Evolutionary conservation across 2,329 filamentous ascomycete genomes (phyloP), one percentile per base, ranked within the genome.

Genomic region (Venturia oleaginea): DNA sequence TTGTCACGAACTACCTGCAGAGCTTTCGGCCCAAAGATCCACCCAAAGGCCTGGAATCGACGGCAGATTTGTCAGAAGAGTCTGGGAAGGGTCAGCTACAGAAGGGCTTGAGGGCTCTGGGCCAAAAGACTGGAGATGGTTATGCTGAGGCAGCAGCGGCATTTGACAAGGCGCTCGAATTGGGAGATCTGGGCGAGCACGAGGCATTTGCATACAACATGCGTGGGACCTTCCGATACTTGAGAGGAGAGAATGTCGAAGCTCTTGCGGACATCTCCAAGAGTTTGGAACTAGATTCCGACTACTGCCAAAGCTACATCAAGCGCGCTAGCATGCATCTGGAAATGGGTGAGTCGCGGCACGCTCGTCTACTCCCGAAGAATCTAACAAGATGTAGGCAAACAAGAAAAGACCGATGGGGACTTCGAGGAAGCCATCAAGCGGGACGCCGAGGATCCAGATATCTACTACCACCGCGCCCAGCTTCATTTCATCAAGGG

Each of bases 391-490:
- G 61, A 38, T 54, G 61, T 68, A 90, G 88, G 90, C 68, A 87
- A 93, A 72, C 89, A 91, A 63, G 89, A 92, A n/a, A 87, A 88
- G 72, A 93, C 94, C 51, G 88, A 91, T 66, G 84, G 87, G 66
- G 93, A 97, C 76, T 97, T 99, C 72, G 88, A 89, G 68, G 84
- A 88, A 70, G 94, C 94, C 42, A 85, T 95, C 70, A 83, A 85
- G 70, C 89, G 96, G 76, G 92, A 97, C 79, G 83, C 86, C 70
- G 84, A 89, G 64, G 94, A 99, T 72, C 93, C 94, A 7, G 94
- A 99, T 73, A 96, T 99, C 75, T 99, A 92, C 84, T 99, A 99
- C 81, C 94, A 99, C 82, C 92, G 94, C 67, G 94, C 94, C 17
- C 94, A 99, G 78, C 86, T 97, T 27, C 92, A 97, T 80, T 99